Evolutionary conservation across 2,329 filamentous ascomycete genomes (phyloP).

Genomic region (Pseudogymnoascus sp.): DNA sequence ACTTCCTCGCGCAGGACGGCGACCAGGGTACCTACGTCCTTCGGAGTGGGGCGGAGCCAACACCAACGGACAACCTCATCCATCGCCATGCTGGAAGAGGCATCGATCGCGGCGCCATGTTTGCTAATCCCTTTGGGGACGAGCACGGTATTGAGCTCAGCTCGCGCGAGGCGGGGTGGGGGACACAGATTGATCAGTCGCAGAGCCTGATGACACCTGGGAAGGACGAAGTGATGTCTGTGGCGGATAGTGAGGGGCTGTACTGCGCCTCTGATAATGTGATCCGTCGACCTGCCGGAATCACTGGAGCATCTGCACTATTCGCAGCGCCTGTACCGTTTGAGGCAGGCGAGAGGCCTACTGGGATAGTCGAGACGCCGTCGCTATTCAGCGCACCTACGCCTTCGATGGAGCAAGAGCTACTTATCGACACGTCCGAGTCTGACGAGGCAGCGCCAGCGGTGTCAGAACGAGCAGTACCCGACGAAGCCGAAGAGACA

Average conservation of each 20-base stretch:
- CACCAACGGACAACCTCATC: conserved; percentile 30
- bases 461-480: not conserved
- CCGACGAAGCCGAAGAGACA: conserved; percentile 31
- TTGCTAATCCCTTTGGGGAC: conserved; percentile 50
- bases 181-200: conserved; percentile 30
- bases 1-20: conserved; percentile 44
- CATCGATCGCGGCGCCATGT: conserved; percentile 37
- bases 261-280: conserved; percentile 48
- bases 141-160: conserved; percentile 25
- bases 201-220: conserved; percentile 38
- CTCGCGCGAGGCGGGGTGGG: conserved; percentile 32
- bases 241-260: conserved; percentile 34
- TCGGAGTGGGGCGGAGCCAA: conserved; percentile 44
- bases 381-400: conserved; percentile 19
- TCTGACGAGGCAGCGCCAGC: not conserved
- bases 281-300: conserved; percentile 1
- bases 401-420: conserved; percentile 13
- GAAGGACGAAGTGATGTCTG: conserved; percentile 39
- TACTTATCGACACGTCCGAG: conserved; percentile 25
- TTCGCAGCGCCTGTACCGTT: conserved; percentile 8
- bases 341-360: not conserved
- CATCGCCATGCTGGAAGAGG: conserved; percentile 43
- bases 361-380: conserved; percentile 23
- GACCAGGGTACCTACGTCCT: conserved; percentile 50
- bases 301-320: conserved; percentile 11